Evolutionary conservation across 768 basidiomycete genomes (phyloP).

Genomic region (Russula abietina): DNA sequence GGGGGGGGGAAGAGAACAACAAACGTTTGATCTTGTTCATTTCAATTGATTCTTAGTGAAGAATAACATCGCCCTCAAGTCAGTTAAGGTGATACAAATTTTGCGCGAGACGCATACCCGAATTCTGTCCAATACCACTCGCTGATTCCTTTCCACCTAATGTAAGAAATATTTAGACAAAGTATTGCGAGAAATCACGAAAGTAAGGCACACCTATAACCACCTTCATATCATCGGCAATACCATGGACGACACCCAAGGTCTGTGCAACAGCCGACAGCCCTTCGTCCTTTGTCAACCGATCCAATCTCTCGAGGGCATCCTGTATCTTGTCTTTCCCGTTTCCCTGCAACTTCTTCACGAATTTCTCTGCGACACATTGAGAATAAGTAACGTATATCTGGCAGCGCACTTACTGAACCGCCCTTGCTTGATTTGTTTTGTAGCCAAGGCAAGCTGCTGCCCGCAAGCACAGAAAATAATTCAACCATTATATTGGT

Average conservation of each 20-base stretch:
- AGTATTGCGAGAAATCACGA: no score
- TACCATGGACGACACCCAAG: background rate
- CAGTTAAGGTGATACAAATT: background rate
- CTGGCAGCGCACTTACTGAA: background rate
- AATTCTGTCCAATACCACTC: no score
- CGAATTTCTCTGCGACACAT: background rate
- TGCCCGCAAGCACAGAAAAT: background rate
- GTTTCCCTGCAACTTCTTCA: background rate
- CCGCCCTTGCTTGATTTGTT: background rate
- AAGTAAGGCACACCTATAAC: no score
- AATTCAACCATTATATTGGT: background rate
- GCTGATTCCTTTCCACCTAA: no score
- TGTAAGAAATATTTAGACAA: no score
- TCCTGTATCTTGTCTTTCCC: background rate
- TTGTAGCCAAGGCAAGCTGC: background rate
- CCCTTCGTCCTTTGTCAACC: background rate
- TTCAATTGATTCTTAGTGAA: background rate
- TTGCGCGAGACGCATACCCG: background rate
- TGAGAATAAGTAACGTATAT: background rate
- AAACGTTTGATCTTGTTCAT: constrained; percentile 4
- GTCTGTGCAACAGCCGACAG: background rate
- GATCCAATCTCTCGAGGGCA: background rate
- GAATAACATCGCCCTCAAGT: background rate
- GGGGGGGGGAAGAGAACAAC: background rate
- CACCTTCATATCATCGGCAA: no score